phyloP scores from a whole-genome alignment of 1,139 yeast species.

The Trichomonascaceae sp. region DNA sequence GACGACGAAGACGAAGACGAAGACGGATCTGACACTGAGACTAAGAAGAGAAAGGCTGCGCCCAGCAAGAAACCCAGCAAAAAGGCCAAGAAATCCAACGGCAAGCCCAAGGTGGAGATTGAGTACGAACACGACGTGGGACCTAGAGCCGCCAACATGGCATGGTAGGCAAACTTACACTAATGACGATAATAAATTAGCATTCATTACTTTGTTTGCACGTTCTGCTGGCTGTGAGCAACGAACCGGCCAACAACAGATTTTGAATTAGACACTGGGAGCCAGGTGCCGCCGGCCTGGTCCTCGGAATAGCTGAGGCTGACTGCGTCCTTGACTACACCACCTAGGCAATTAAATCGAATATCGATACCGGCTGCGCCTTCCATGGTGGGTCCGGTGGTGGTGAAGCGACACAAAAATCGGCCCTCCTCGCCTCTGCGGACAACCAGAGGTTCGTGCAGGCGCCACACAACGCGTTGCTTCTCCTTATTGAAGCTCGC shows the following conservation, averaged over 20 bases:
- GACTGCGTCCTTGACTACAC: too few relatives aligned
- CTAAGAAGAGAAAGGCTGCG: constrained; percentile 21
- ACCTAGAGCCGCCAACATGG: not conserved
- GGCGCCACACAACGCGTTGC: constrained; percentile 78
- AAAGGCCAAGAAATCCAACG: constrained; percentile 23
- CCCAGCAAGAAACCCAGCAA: constrained; percentile 8
- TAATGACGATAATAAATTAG: too few relatives aligned
- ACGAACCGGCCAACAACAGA: constrained; percentile 12
- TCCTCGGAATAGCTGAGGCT: too few relatives aligned
- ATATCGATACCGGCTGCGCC: constrained; percentile 21
- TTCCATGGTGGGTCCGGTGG: constrained; percentile 22
- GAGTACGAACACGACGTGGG: constrained; percentile 61
- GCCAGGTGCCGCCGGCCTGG: not conserved
- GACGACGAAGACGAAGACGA: constrained; percentile 30
- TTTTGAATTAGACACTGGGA: not conserved
- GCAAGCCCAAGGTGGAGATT: constrained; percentile 70
- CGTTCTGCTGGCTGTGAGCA: constrained; percentile 15
- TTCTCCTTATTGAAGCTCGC: constrained; percentile 80
- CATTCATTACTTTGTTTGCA: constrained; percentile 11
- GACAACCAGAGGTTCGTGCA: constrained; percentile 36
- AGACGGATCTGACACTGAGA: constrained; percentile 25
- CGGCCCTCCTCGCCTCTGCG: constrained; percentile 54
- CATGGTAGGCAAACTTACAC: too few relatives aligned
- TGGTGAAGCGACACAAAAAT: constrained; percentile 27
- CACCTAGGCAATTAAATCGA: constrained; percentile 13